phyloP scores from a whole-genome alignment of 345 rosid species.

The Salix caprea region DNA sequence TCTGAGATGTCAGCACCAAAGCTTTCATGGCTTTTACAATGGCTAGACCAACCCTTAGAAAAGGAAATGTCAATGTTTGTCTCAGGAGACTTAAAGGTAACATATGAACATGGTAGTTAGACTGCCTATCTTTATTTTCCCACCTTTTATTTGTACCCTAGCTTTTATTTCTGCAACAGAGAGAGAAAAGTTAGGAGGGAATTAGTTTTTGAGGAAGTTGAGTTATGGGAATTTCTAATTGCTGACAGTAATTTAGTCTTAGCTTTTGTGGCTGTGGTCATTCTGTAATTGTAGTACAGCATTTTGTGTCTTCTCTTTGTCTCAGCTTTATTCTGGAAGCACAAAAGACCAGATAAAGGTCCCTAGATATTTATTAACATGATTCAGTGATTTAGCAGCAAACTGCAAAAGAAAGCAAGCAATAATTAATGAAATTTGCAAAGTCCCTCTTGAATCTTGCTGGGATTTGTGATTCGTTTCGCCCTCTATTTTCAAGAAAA shows the following conservation, averaged over 20 bases:
- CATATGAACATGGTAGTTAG: conserved; percentile 23
- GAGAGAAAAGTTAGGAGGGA: neutral
- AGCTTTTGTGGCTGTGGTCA: neutral
- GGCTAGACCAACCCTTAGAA: conserved; percentile 30
- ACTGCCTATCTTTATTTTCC: conserved; percentile 7
- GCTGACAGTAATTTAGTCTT: too few relatives aligned
- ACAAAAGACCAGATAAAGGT: neutral
- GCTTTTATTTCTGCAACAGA: conserved; percentile 13
- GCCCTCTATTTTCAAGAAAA: neutral
- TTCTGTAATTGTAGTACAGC: neutral
- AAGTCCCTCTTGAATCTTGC: neutral
- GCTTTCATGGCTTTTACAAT: conserved; percentile 24
- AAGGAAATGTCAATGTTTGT: conserved; percentile 20
- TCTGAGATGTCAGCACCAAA: conserved; percentile 8
- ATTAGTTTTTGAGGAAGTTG: neutral
- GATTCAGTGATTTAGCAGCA: conserved; percentile 20
- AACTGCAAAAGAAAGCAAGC: neutral
- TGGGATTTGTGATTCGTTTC: conserved; percentile 35
- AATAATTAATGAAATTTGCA: neutral
- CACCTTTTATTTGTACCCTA: conserved; percentile 18
- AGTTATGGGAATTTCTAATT: neutral
- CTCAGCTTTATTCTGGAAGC: neutral
- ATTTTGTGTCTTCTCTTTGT: conserved; percentile 5
- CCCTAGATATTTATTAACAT: neutral
- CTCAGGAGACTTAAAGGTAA: conserved; percentile 20